phyloP scores from a whole-genome alignment of 208 protist genomes.

The Trichomonas vaginalis region DNA sequence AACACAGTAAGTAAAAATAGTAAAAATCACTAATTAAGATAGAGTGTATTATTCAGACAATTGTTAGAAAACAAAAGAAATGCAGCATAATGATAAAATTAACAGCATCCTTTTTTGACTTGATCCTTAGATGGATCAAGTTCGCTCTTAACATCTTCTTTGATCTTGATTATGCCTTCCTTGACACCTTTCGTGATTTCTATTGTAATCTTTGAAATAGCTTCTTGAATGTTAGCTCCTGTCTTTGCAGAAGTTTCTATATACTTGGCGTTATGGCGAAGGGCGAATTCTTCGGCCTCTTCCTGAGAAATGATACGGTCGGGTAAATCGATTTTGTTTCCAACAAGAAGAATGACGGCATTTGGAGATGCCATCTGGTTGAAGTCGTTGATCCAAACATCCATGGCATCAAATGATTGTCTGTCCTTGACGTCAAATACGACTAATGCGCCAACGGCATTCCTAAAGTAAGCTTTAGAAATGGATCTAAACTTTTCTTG shows the following conservation, averaged over 20 bases:
- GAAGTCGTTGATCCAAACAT: not conserved
- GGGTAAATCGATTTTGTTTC: slow-evolving; percentile 6
- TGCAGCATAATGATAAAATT: too few relatives aligned
- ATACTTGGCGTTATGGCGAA: not conserved
- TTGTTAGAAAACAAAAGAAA: too few relatives aligned
- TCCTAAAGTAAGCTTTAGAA: not conserved
- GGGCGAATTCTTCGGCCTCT: not conserved
- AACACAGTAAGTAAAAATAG: too few relatives aligned
- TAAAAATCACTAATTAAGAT: too few relatives aligned
- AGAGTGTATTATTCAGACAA: too few relatives aligned
- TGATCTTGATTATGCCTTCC: not conserved
- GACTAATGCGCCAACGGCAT: not conserved
- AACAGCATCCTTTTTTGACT: not conserved
- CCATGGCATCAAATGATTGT: not conserved
- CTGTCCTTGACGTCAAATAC: not conserved
- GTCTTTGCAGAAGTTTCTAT: not conserved
- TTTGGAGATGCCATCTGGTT: not conserved
- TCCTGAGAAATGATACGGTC: not conserved
- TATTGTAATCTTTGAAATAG: not conserved
- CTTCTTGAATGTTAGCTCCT: not conserved
- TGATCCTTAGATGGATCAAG: not conserved
- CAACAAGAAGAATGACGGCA: not conserved
- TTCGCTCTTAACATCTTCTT: not conserved
- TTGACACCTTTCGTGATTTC: not conserved
- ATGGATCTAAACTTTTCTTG: not conserved